Evolutionary conservation across 176 grass and related monocot genomes (phyloP), one percentile per base, ranked within the genome.

Genomic region (Puya raimondii): DNA sequence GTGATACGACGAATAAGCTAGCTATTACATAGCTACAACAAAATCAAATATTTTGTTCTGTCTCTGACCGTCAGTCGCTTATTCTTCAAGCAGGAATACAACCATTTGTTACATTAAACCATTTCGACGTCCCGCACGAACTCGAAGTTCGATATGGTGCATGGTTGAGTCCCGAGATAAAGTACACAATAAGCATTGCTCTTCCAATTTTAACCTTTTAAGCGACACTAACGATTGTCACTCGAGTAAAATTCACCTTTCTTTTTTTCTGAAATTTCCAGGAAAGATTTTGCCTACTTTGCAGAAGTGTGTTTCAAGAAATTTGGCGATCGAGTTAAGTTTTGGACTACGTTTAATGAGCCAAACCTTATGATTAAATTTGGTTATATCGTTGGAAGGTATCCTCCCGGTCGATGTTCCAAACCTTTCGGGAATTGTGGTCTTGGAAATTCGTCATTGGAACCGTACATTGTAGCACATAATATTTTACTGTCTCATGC

Each of bases 301-400:
- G 70, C 85, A 4, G 86, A 93, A 8, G 83, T 93, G 0, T 93
- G 90, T 76, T 93, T 93, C 86, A 17, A 21, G 48, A 77, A 67
- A 75, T 93, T 93, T 68, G 90, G 90, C 1, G 83, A 93, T 15
- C 81, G 80, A 66, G 86, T 89, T 6, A 81, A 61, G 70, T 76
- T 70, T 49, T 93, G 90, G 90, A 81, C 74, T 1, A 93, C 90
- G 4, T 86, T 93, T 71, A 93, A 93, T 50, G 90, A 93, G 83
- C 86, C 86, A 64, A 92, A 92, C 70, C 25, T 89, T 53, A 11
- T 70, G 22, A 10, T 29, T 22, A 92, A 54, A 76, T 48, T 25
- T 4, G 4, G 50, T 27, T 92, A 79, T 73, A 64, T 80, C 10
- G 48, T 72, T 18, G 86, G 90, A 5, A 0, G 0, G 2, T 81